These are phyloP conservation scores for Colletotrichum caudatum DNA, from an alignment of 2,329 filamentous ascomycete genomes.

Conservation along the genomic window DNA sequence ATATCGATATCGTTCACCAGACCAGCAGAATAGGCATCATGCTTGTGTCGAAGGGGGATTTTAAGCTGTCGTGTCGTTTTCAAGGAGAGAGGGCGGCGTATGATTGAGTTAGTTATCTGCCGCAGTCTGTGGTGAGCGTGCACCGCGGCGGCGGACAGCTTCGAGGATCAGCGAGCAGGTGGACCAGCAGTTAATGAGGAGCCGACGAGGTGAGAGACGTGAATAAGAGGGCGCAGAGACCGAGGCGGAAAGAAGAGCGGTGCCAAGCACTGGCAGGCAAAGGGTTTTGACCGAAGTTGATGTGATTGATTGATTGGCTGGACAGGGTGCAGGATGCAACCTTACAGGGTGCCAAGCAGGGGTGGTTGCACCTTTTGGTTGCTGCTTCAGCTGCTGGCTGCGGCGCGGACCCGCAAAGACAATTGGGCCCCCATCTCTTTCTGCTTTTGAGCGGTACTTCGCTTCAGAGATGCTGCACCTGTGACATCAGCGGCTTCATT, in stretches of 20 bases:
- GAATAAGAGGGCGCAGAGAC: conserved; percentile 3
- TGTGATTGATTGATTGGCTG: conserved; percentile 37
- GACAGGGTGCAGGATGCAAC: conserved; percentile 16
- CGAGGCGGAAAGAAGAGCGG: background rate
- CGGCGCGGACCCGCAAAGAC: conserved; percentile 13
- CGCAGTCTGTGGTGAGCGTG: conserved; percentile 9
- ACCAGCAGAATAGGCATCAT: conserved; percentile 11
- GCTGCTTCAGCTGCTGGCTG: conserved; percentile 29
- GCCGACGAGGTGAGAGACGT: background rate
- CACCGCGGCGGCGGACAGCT: background rate
- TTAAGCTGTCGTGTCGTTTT: background rate
- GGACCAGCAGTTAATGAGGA: background rate
- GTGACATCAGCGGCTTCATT: conserved; percentile 55
- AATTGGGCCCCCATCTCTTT: conserved; percentile 15
- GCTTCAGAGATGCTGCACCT: conserved; percentile 24
- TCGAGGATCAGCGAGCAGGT: background rate
- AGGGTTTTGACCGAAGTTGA: conserved; percentile 20
- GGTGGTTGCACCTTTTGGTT: conserved; percentile 16
- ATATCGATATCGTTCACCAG: conserved; percentile 14
- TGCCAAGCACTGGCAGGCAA: conserved; percentile 23
- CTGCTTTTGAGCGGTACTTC: conserved; percentile 7
- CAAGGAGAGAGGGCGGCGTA: background rate
- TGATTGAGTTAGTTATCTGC: background rate
- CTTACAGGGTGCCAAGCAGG: conserved; percentile 14
- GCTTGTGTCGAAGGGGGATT: background rate